Evolutionary conservation across 805 yeast species (phyloP).

Genomic region (Cyberlindnera nakhonratchasimensis): DNA sequence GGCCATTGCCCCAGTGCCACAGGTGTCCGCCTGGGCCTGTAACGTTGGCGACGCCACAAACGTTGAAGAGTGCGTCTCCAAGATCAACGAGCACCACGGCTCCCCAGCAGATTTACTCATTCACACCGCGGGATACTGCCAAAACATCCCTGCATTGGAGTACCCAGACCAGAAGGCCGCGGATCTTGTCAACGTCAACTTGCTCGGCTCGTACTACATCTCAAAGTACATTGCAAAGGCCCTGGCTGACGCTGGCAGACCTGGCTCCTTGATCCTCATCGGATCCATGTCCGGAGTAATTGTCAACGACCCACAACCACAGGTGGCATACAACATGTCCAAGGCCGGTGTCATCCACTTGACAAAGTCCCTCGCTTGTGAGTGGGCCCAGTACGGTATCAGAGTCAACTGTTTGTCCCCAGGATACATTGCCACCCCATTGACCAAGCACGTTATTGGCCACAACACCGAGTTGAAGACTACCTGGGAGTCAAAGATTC

Average conservation of each 20-base stretch:
- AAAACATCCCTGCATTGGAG: slow-evolving; percentile 73
- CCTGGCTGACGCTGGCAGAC: slow-evolving; percentile 48
- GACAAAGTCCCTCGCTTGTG: slow-evolving; percentile 71
- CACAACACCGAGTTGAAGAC: slow-evolving; percentile 57
- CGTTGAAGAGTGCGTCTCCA: slow-evolving; percentile 53
- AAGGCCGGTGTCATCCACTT: slow-evolving; percentile 85
- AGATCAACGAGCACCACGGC: slow-evolving; percentile 55
- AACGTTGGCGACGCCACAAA: slow-evolving; percentile 63
- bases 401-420: slow-evolving; percentile 79
- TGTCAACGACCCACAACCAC: slow-evolving; percentile 78
- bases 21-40: slow-evolving; percentile 64
- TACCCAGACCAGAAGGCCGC: slow-evolving; percentile 72
- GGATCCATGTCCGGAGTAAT: slow-evolving; percentile 81
- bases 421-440: slow-evolving; percentile 76
- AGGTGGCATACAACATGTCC: slow-evolving; percentile 77
- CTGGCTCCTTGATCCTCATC: slow-evolving; percentile 62
- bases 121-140: slow-evolving; percentile 84
- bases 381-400: slow-evolving; percentile 75
- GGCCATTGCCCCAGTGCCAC: slow-evolving; percentile 30
- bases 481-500: slow-evolving; percentile 68
- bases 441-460: slow-evolving; percentile 68
- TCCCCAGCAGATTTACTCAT: slow-evolving; percentile 61
- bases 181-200: slow-evolving; percentile 63
- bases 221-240: slow-evolving; percentile 72
- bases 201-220: slow-evolving; percentile 70